Conservation (phyloP, 306 rosid species). For the Chamaecrista fasciculata region DNA sequence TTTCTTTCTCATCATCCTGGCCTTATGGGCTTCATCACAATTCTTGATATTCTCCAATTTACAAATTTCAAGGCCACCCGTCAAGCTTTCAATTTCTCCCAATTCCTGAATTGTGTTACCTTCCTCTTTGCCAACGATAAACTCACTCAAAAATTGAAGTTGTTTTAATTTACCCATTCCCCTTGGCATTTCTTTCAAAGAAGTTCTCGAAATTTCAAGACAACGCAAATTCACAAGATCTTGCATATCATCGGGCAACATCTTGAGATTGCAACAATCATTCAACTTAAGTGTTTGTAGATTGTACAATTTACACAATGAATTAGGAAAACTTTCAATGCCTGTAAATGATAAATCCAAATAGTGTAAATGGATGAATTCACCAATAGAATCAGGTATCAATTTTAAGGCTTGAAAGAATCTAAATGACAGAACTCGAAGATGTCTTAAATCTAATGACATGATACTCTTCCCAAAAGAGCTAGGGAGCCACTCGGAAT, state of each 20-base stretch:
- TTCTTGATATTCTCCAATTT: background rate
- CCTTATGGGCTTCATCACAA: background rate
- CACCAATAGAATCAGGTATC: constrained; percentile 8
- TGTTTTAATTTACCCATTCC: background rate
- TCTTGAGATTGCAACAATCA: fast-evolving
- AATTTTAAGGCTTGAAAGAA: fast-evolving
- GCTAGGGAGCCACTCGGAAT: background rate
- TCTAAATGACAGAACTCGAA: background rate
- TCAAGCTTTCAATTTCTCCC: background rate
- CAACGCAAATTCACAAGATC: constrained; percentile 6
- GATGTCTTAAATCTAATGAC: background rate
- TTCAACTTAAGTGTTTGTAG: background rate
- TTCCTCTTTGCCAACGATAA: background rate
- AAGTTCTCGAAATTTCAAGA: background rate
- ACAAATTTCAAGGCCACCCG: background rate
- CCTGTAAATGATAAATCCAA: background rate
- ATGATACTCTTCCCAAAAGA: background rate
- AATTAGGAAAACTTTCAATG: background rate
- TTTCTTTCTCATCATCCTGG: background rate
- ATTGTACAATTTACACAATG: constrained; percentile 1
- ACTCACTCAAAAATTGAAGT: background rate
- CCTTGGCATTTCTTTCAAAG: background rate
- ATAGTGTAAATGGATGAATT: background rate
- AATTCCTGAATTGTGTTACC: background rate
- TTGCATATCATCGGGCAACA: background rate